These are phyloP conservation scores for Coccomyxa sp. DNA, from an alignment of 139 green algal species.

Conservation along the genomic window DNA sequence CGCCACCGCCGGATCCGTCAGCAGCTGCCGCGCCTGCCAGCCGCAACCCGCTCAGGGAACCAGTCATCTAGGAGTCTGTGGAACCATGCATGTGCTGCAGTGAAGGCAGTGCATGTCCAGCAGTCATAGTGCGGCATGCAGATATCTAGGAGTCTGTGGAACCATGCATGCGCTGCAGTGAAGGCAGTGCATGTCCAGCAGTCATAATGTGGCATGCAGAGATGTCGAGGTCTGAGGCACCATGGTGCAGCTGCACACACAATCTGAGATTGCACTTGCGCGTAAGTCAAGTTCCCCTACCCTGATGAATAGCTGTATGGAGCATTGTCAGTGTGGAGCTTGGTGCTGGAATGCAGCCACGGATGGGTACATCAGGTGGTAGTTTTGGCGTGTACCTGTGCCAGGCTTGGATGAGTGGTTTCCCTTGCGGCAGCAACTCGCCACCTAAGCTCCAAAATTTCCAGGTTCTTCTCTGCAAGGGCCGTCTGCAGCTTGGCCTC, in stretches of 20 bases:
- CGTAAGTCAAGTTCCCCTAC: no score
- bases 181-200: neutral
- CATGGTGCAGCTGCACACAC: no score
- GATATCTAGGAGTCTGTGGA: neutral
- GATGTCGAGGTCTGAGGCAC: no score
- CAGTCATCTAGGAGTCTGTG: neutral
- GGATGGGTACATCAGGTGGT: no score
- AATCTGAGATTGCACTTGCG: no score
- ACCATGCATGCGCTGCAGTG: neutral
- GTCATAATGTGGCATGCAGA: neutral
- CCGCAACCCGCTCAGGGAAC: no score
- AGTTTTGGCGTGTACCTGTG: constrained; percentile 12
- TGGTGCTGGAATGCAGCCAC: no score
- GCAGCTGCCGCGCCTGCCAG: constrained; percentile 53
- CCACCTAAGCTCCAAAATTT: constrained; percentile 39
- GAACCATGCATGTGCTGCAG: neutral
- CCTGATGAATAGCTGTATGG: no score
- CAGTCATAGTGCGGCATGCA: neutral
- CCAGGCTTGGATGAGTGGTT: constrained; percentile 34
- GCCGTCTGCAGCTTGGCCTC: constrained; percentile 30
- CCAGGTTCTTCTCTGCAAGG: constrained; percentile 48
- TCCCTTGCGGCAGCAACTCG: constrained; percentile 24
- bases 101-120: neutral
- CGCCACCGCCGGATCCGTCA: constrained; percentile 68
- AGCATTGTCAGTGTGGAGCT: no score